Conservation (phyloP, 2,329 filamentous ascomycete genomes). For the Talaromyces sp. region DNA sequence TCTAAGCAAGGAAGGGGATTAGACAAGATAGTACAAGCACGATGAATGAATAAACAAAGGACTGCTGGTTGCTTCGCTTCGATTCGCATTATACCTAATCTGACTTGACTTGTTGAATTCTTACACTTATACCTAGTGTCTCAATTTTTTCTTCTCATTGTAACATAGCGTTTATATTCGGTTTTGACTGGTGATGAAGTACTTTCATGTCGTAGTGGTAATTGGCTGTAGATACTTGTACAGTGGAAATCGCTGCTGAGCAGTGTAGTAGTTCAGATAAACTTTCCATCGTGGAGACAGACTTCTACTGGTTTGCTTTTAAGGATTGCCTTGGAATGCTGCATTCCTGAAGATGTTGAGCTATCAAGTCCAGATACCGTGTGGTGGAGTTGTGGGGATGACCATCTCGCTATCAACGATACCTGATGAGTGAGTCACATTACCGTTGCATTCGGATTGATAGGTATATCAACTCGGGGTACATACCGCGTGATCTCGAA, state of each 20-base stretch:
- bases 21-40: slow-evolving; percentile 7
- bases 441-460: background rate
- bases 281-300: background rate
- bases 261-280: background rate
- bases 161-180: background rate
- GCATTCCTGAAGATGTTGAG: background rate
- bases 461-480: background rate
- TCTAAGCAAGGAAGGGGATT: background rate
- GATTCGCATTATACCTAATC: slow-evolving; percentile 6
- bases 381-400: background rate
- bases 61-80: background rate
- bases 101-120: slow-evolving; percentile 5
- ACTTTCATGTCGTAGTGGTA: no score
- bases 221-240: no score
- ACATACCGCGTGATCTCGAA: background rate
- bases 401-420: background rate
- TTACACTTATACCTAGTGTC: slow-evolving; percentile 3
- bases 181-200: background rate
- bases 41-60: slow-evolving; percentile 4
- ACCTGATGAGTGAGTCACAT: background rate
- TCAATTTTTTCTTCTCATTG: background rate
- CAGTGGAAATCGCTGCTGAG: no score
- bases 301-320: background rate
- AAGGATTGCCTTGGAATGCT: background rate
- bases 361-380: background rate